Base-by-base conservation (phyloP, 495 filamentous ascomycete genomes). In the Aspergillus biplanus region DNA sequence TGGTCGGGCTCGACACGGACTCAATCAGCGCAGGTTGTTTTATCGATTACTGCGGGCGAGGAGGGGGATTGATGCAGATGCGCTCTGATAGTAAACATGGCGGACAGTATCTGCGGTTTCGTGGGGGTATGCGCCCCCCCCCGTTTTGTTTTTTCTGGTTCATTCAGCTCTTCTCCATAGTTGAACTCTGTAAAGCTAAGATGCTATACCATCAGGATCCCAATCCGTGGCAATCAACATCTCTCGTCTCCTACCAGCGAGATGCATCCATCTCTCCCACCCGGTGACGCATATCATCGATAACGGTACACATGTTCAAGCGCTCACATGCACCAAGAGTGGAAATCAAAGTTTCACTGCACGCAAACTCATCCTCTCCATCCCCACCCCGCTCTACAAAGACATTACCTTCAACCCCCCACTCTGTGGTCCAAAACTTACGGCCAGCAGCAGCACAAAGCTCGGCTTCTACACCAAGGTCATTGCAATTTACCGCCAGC, bases 401-500 rank as follows among this genome's bases (percentile, higher is more conserved):
- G 64, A 66, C 12, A 73, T 83, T 15, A 53, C 48, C 11, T 79
- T 82, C 67, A 47, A 50, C 7, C 70, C 70, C 6, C 52, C 68
- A 15, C 62, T 76, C 9, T 68, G 75, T 18, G 35, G 39, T 7
- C 56, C 33, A 9, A 71, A 75, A 42, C 56, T 53, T 6, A 18
- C 31, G 4, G 54, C 67, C 27, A 52, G 32, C 6, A 33, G 62
- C 44, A 35, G n/a, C 27, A 76, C 70, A 16, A 48, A 47, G 2
- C 50, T 72, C 1, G 78, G 78, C 11, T 70, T 73, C 61, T 78
- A 74, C 59, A 74, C 67, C 50, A 78, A 80, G 52, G 64, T 71
- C 3, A 72, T 78, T 16, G 58, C 79, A 1, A 59, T 71, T 18
- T 83, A 71, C 57, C 33, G 62, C 4, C 34, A 33, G 2, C 78